A percentile compares a stretch with the other conserved stretches of the same genome.
These are phyloP conservation scores for Agrocybe praecox DNA, from an alignment of 768 basidiomycete species.

Conservation along the genomic window DNA sequence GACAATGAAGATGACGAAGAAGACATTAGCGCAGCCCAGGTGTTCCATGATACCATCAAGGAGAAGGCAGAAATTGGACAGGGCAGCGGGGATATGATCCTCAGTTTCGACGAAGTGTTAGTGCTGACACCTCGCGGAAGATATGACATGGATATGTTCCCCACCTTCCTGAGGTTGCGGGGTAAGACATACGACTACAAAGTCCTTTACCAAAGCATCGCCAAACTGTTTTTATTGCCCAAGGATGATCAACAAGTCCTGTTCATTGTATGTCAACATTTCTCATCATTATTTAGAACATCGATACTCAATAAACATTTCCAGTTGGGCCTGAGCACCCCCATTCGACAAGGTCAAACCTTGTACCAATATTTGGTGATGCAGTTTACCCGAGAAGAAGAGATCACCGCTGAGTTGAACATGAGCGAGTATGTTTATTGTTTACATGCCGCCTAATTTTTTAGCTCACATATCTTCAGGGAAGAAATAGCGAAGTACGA, in stretches of 20 bases:
- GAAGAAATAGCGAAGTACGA: conserved; percentile 81
- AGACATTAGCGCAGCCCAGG: conserved; percentile 90
- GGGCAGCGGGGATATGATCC: conserved; percentile 86
- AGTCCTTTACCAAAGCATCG: conserved; percentile 87
- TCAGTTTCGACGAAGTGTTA: conserved; percentile 94
- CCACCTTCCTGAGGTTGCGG: conserved; percentile 90
- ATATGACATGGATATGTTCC: conserved; percentile 98
- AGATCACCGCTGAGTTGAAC: conserved; percentile 94
- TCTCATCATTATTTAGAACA: background rate
- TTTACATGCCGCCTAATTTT: background rate
- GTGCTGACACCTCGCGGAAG: conserved; percentile 95
- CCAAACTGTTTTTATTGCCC: conserved; percentile 88
- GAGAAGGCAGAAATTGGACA: conserved; percentile 95
- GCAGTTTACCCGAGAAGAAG: conserved; percentile 97
- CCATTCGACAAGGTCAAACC: conserved; percentile 97
- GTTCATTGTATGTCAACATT: conserved; percentile 74
- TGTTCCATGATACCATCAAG: conserved; percentile 95
- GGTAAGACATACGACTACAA: conserved; percentile 99
- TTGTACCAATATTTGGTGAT: conserved; percentile 97
- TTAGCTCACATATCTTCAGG: conserved; percentile 35
- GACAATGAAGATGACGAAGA: conserved; percentile 77
- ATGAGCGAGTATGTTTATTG: conserved; percentile 74
- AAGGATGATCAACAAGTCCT: conserved; percentile 96
- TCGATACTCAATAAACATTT: conserved; percentile 1
- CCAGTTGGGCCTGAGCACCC: conserved; percentile 87